Conservation (phyloP, 768 basidiomycete genomes). For the Psilocybe azurescens region DNA sequence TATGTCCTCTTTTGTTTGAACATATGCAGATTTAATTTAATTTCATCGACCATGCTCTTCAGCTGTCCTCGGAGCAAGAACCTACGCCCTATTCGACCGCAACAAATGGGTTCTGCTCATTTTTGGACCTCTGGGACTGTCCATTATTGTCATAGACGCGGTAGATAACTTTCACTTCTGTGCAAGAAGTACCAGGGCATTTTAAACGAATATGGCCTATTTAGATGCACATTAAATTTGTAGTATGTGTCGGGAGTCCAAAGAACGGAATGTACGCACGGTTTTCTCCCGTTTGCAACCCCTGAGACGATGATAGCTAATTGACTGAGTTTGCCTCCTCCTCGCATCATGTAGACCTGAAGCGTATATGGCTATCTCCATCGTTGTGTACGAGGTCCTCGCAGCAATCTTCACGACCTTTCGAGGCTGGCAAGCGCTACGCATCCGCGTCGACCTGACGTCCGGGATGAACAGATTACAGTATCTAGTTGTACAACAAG, state of each 20-base stretch:
- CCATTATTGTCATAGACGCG: constrained; percentile 2
- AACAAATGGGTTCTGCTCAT: constrained; percentile 3
- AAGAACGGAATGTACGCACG: not conserved
- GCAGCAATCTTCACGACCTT: not conserved
- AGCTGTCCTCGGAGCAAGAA: constrained; percentile 4
- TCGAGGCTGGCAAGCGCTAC: constrained; percentile 3
- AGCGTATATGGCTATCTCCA: not conserved
- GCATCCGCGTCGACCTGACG: not conserved
- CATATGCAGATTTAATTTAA: not conserved
- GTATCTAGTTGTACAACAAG: constrained; percentile 1
- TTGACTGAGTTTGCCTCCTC: not conserved
- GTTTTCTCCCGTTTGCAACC: too few species aligned
- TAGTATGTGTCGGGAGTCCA: not conserved
- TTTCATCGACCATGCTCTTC: too few species aligned
- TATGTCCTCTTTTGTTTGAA: not conserved
- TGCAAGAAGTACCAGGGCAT: not conserved
- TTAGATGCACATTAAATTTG: not conserved
- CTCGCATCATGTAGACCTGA: not conserved
- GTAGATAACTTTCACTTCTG: not conserved
- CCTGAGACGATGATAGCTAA: not conserved
- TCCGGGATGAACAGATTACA: not conserved
- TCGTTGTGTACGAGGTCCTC: constrained; percentile 2
- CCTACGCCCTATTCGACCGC: constrained; percentile 1
- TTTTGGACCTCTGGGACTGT: not conserved
- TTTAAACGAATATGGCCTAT: not conserved